Evolutionary conservation across 2,329 filamentous ascomycete genomes (phyloP), one percentile per base, ranked within the genome.

Genomic region (Aspergillus sergii): DNA sequence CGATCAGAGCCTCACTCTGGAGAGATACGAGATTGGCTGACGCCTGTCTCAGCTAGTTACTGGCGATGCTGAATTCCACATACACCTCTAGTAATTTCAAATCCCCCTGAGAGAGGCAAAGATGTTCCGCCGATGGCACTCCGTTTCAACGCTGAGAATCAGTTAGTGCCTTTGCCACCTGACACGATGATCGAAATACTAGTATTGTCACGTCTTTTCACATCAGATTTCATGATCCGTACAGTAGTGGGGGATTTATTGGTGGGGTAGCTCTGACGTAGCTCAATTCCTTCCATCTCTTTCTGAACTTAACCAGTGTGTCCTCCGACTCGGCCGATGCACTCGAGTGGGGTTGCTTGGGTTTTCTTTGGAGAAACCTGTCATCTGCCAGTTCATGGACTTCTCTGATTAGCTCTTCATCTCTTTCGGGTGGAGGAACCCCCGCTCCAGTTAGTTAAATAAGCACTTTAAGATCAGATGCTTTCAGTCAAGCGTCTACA

Each of bases 1-100:
- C 32, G 59, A 61, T 61, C 59, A 54, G 59, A 61, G 53, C 59
- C 53, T 61, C 59, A 57, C 59, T 57, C 16, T 50, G 19, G 34
- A 32, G n/a, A 39, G 11, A 32, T 32, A 53, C 48, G 41, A 43
- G 56, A 58, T 58, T 58, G 41, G 56, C 41, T 51, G 48, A n/a
- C 19, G 28, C 16, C 48, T 12, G 28, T 51, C 28, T 51, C 16
- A 5, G 28, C 12, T 32, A n/a, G 26, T 26, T 48, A 28, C 45
- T 14, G 23, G 45, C 45, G 19, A 32, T 26, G 48, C 19, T 19
- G 48, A 51, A 51, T 32, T 32, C n/a, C 48, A 30, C 4, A 51
- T 51, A 26, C 10, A 4, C 2, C 3, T 34, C 19, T 14, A 21
- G 48, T 51, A n/a, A 32, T 32, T 32, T 51, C 26, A 11, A 26